Base-by-base conservation (phyloP, 108 stramenopile species). In the Seminavis robusta region DNA sequence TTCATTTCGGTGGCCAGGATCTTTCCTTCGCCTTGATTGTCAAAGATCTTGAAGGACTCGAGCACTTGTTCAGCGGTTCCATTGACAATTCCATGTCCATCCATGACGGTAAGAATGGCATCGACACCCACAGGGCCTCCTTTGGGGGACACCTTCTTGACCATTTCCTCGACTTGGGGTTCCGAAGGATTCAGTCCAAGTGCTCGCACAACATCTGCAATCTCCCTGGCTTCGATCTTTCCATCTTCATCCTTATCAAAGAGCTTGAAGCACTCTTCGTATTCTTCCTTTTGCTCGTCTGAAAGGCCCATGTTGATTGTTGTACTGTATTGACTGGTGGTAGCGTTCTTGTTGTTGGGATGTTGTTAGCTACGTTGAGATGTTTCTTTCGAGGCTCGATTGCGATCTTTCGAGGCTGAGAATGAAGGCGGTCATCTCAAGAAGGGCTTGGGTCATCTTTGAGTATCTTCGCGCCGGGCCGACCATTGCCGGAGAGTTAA, bases 31-130 rank as follows among this genome's bases (percentile, higher is more conserved):
- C 31, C 59, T 50, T 61, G 48, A 47, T 61, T 61, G 47, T 61
- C 59, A 19, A 61, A 61, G 21, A 61, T 32, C 48, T 61, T 61
- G 59, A 61, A 61, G 23, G 59, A 61, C 21, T 44, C 47, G 5
- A 36, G 37, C 11, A 61, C 40, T 37, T 48, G 27, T 21, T 61
- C 19, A 29, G 25, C 48, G 59, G 27, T 61, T 49, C 47, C 33
- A 32, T 11, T 17, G 38, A 21, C 31, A 40, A 24, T 50, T 48
- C 59, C 59, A 61, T 50, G 38, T 27, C 59, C 48, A 50, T 39
- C 50, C 48, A 24, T 21, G 16, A 19, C 37, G 0, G 46, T 41
- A 61, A n/a, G 27, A 37, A 8, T 61, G 48, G 26, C 38, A 16
- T 13, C 11, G 28, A 7, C 48, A 25, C 47, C 40, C 39, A n/a